Conservation (phyloP, 2,329 filamentous ascomycete genomes). For the Pseudogymnoascus sp. region DNA sequence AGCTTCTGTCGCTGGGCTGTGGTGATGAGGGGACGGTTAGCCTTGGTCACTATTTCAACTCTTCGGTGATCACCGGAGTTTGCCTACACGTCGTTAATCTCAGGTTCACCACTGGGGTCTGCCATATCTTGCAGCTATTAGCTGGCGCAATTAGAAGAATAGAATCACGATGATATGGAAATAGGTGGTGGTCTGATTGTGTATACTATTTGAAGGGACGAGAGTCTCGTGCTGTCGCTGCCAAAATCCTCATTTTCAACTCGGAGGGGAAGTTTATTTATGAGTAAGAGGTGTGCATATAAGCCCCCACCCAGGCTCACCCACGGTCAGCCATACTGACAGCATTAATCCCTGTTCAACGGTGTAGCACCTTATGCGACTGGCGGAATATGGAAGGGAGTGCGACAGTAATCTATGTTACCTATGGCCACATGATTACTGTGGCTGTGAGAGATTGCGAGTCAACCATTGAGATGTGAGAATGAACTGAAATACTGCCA, state of each 20-base stretch:
- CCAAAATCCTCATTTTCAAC: background rate
- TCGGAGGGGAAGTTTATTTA: slow-evolving; percentile 1
- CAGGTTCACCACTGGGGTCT: background rate
- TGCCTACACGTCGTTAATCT: background rate
- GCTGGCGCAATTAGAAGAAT: background rate
- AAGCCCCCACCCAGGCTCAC: background rate
- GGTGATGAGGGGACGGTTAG: background rate
- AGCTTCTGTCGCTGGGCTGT: background rate
- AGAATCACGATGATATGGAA: background rate
- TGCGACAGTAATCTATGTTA: background rate
- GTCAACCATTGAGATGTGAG: slow-evolving; percentile 7
- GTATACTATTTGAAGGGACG: background rate
- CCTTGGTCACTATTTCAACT: background rate
- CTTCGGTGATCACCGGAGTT: background rate
- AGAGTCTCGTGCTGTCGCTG: background rate
- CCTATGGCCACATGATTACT: background rate
- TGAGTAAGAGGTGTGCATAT: background rate
- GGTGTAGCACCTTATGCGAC: background rate
- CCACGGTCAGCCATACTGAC: background rate
- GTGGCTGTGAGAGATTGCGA: background rate
- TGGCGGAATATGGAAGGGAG: background rate
- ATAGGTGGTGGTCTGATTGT: background rate
- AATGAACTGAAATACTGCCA: background rate
- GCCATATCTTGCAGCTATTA: background rate
- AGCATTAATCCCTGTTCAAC: slow-evolving; percentile 1